Percentiles rank a stretch among this genome's conserved stretches.
Conservation (phyloP, 805 yeast species). For the Cyberlindnera veronae region DNA sequence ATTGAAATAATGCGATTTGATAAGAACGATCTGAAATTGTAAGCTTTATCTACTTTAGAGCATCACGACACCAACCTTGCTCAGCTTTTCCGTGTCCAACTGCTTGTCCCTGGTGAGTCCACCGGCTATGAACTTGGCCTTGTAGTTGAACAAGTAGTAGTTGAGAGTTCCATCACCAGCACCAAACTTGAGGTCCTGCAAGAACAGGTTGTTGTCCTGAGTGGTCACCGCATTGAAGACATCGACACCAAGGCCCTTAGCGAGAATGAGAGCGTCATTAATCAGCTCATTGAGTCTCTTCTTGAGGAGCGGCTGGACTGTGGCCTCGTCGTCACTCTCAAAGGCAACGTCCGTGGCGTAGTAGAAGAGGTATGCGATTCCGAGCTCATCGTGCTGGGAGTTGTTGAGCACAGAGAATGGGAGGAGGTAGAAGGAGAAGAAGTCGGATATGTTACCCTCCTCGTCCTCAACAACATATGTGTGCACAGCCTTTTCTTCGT, state of each 20-base stretch:
- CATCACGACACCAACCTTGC: slow-evolving; percentile 91
- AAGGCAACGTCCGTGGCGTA: slow-evolving; percentile 74
- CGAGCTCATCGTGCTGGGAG: slow-evolving; percentile 58
- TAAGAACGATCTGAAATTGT: background rate
- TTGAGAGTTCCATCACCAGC: slow-evolving; percentile 90
- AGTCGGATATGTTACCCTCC: slow-evolving; percentile 71
- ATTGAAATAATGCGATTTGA: background rate
- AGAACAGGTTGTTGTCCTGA: slow-evolving; percentile 83
- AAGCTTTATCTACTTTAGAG: slow-evolving; percentile 35
- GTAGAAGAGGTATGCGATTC: slow-evolving; percentile 86
- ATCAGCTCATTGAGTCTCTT: slow-evolving; percentile 60
- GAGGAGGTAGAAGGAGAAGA: slow-evolving; percentile 82
- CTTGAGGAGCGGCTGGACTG: slow-evolving; percentile 43
- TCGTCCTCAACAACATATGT: slow-evolving; percentile 69
- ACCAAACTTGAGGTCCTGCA: slow-evolving; percentile 83
- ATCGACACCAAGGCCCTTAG: slow-evolving; percentile 68
- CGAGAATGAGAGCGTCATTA: slow-evolving; percentile 70
- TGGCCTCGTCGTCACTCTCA: slow-evolving; percentile 33
- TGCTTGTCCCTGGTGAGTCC: slow-evolving; percentile 63
- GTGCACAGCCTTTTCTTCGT: slow-evolving; percentile 53
- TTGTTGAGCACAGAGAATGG: slow-evolving; percentile 82
- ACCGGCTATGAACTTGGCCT: slow-evolving; percentile 74
- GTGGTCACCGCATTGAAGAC: slow-evolving; percentile 91
- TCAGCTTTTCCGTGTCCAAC: slow-evolving; percentile 50
- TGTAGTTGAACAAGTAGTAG: slow-evolving; percentile 89